Evolutionary conservation across 1,284 basidiomycete genomes (phyloP), one percentile per base, ranked within the genome.

Genomic region (Leccinum insolens): DNA sequence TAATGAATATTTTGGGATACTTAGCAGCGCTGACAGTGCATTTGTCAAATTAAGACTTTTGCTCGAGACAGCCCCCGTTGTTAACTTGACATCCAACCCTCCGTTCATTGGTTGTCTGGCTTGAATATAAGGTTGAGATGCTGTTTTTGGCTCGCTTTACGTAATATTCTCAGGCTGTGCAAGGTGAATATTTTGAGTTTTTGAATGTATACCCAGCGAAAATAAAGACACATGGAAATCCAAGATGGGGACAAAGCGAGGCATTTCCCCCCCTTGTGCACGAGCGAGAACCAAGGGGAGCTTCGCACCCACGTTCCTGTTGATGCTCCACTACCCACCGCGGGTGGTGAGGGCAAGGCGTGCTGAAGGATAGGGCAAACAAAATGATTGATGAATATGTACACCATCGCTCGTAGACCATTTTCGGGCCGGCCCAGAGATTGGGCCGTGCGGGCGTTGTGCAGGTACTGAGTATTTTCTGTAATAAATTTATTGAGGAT

Each of bases 221-320:
- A 5, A 25, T 63, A 74, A 49, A 59, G 55, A 63, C 66, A 65
- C 17, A 66, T 22, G 62, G 62, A 66, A 66, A 63, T 66, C 59
- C 62, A 12, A 67, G 66, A 67, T 37, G 55, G 14, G 41, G 70
- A 72, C 65, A 66, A 49, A 60, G 66, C 52, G 52, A 74, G 65
- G 67, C 52, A 22, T 70, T 67, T 65, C 5, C 67, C 66, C 14
- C 37, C 64, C 63, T 68, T 60, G 58, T 34, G 3, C 28, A 70
- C 63, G 46, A 41, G 61, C 64, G 64, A 69, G 64, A 68, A 72
- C 62, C 58, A 70, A 62, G 68, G 63, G n/a, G 67, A 68, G 67
- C 70, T 74, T 75, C 73, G 67, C 69, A 76, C 76, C 62, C 75
- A 78, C 70, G 74, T 75, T 76, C 67, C 70, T 28, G 31, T 11